These are phyloP conservation scores for Petrea volubilis DNA, from an alignment of 257 asterid species.

Conservation along the genomic window DNA sequence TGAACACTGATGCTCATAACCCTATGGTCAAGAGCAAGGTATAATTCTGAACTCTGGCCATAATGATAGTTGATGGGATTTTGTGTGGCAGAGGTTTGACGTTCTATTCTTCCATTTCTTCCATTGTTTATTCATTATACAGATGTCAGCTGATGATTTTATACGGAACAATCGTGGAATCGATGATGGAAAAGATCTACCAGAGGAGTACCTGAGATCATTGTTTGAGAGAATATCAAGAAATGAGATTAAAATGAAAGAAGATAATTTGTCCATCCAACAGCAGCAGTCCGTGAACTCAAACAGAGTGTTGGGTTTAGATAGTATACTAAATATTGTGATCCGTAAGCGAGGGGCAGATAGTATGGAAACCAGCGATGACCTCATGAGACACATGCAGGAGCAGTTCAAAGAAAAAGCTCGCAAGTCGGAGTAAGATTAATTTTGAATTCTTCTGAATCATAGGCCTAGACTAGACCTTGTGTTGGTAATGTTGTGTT, in stretches of 20 bases:
- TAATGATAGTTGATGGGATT: constrained; percentile 17
- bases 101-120: constrained; percentile 17
- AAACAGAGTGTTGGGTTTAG: constrained; percentile 79
- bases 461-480: constrained; percentile 21
- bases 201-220: constrained; percentile 94
- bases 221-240: constrained; percentile 85
- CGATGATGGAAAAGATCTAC: constrained; percentile 96
- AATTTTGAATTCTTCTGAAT: constrained; percentile 26
- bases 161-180: constrained; percentile 94
- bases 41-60: constrained; percentile 26
- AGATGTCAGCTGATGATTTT: constrained; percentile 99
- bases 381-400: constrained; percentile 97
- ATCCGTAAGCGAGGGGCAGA: constrained; percentile 83
- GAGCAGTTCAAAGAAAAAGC: constrained; percentile 99
- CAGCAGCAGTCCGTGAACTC: constrained; percentile 88
- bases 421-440: constrained; percentile 96
- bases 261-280: constrained; percentile 81
- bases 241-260: constrained; percentile 98
- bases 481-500: constrained; percentile 6
- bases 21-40: constrained; percentile 99
- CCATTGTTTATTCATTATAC: constrained; percentile 22
- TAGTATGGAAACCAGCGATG: constrained; percentile 85
- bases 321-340: constrained; percentile 88
- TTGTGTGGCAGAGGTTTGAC: constrained; percentile 1
- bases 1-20: constrained; percentile 97